phyloP scores from a whole-genome alignment of 2,329 filamentous ascomycete species.

The Calonectria crousiana region DNA sequence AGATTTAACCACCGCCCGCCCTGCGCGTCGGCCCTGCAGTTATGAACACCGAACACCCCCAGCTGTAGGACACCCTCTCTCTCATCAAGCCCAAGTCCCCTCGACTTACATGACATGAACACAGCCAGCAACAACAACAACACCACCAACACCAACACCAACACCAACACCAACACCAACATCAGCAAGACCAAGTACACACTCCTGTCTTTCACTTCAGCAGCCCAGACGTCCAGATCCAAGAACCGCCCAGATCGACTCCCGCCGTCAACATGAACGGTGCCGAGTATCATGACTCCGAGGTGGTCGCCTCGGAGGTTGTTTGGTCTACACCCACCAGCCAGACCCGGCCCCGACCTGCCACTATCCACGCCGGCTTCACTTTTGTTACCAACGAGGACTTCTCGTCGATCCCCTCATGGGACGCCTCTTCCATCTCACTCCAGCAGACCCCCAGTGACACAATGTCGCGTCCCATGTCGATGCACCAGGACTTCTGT shows the following conservation, averaged over 20 bases:
- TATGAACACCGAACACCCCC: slow-evolving; percentile 66
- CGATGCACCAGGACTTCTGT: slow-evolving; percentile 70
- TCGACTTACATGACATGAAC: slow-evolving; percentile 40
- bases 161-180: slow-evolving; percentile 52
- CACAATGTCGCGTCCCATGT: slow-evolving; percentile 65
- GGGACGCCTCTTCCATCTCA: slow-evolving; percentile 68
- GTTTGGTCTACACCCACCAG: slow-evolving; percentile 69
- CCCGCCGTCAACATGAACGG: slow-evolving; percentile 60
- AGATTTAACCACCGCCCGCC: slow-evolving; percentile 39
- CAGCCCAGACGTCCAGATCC: slow-evolving; percentile 61
- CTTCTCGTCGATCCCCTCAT: slow-evolving; percentile 64
- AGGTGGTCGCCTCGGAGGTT: slow-evolving; percentile 60
- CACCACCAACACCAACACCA: slow-evolving; percentile 46
- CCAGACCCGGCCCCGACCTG: slow-evolving; percentile 65
- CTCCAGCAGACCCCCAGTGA: slow-evolving; percentile 65
- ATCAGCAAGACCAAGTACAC: slow-evolving; percentile 53
- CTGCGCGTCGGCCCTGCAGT: slow-evolving; percentile 34
- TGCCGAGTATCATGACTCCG: slow-evolving; percentile 62
- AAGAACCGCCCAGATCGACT: slow-evolving; percentile 57
- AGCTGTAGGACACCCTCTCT: slow-evolving; percentile 60
- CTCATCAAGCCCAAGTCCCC: slow-evolving; percentile 36
- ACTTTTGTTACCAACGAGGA: slow-evolving; percentile 69
- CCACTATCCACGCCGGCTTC: slow-evolving; percentile 72
- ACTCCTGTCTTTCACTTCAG: slow-evolving; percentile 61
- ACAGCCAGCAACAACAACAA: slow-evolving; percentile 47